Percentiles rank a stretch among this genome's conserved stretches.
phyloP scores from a whole-genome alignment of 805 yeast genomes.

The Ogataea nonfermentans region DNA sequence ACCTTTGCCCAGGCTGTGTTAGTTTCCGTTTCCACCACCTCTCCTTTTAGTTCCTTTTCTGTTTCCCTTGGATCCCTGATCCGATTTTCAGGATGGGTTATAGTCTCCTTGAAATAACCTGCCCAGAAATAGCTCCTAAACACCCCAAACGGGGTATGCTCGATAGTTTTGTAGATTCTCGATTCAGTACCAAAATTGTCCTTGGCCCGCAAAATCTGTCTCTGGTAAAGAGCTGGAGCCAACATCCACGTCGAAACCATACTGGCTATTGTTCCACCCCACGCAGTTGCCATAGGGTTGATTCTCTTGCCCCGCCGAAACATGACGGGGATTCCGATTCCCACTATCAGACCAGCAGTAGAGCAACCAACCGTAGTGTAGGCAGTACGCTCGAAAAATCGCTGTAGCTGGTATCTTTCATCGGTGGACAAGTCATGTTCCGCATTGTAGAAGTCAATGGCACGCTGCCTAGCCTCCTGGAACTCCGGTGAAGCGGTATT shows the following conservation, averaged over 20 bases:
- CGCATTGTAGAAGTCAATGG: slow-evolving; percentile 47
- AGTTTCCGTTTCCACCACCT: not conserved
- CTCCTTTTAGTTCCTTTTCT: not conserved
- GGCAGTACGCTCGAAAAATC: slow-evolving; percentile 37
- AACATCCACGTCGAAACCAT: slow-evolving; percentile 34
- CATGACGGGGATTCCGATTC: slow-evolving; percentile 41
- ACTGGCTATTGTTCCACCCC: slow-evolving; percentile 38
- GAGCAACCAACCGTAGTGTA: slow-evolving; percentile 35
- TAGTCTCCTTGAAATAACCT: slow-evolving; percentile 50
- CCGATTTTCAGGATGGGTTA: slow-evolving; percentile 48
- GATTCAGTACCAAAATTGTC: slow-evolving; percentile 27
- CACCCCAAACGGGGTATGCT: slow-evolving; percentile 29
- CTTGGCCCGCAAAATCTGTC: slow-evolving; percentile 35
- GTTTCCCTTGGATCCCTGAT: slow-evolving; percentile 52
- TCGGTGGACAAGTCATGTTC: slow-evolving; percentile 42
- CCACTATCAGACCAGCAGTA: slow-evolving; percentile 33
- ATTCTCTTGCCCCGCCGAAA: slow-evolving; percentile 37
- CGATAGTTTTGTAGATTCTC: slow-evolving; percentile 20
- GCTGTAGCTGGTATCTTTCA: slow-evolving; percentile 44
- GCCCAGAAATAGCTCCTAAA: slow-evolving; percentile 40
- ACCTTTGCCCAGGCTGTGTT: slow-evolving; percentile 8
- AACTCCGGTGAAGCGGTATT: slow-evolving; percentile 17
- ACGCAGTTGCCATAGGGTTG: slow-evolving; percentile 40
- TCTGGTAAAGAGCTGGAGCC: slow-evolving; percentile 30
- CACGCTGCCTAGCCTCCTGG: slow-evolving; percentile 40